Conservation (phyloP, 2,329 filamentous ascomycete genomes). For the Talaromyces sp. region DNA sequence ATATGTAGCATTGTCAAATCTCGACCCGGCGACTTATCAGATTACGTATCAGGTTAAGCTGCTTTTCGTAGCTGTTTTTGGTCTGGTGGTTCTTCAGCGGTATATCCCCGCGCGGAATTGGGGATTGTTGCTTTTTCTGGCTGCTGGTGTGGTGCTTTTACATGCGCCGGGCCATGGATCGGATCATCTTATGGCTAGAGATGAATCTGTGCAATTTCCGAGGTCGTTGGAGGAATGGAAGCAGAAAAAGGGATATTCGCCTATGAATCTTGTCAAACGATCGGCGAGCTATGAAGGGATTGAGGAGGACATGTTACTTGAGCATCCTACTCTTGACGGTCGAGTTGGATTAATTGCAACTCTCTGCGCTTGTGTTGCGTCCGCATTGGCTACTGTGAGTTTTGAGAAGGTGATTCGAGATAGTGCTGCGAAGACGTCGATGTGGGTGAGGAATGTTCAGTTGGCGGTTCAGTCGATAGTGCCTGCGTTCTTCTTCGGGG, state of each 20-base stretch:
- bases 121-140: conserved; percentile 72
- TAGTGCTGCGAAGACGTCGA: conserved; percentile 64
- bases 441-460: conserved; percentile 95
- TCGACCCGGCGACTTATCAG: conserved; percentile 90
- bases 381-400: conserved; percentile 70
- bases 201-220: conserved; percentile 53
- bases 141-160: conserved; percentile 76
- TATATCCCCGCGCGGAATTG: conserved; percentile 69
- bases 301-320: conserved; percentile 53
- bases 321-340: conserved; percentile 63
- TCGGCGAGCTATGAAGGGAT: conserved; percentile 92
- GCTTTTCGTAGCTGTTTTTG: conserved; percentile 82
- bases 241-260: conserved; percentile 47
- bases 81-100: conserved; percentile 68
- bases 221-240: conserved; percentile 72
- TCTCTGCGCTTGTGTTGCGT: conserved; percentile 69
- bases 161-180: conserved; percentile 64
- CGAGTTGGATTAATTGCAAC: conserved; percentile 75
- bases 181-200: conserved; percentile 49
- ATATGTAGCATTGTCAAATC: conserved; percentile 83
- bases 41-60: conserved; percentile 94
- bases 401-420: conserved; percentile 83
- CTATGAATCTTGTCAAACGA: conserved; percentile 55
- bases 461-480: conserved; percentile 91
- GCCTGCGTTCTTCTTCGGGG: conserved; percentile 77